These are phyloP conservation scores for Annulohypoxylon stygium DNA, from an alignment of 495 filamentous ascomycete genomes.

Conservation along the genomic window DNA sequence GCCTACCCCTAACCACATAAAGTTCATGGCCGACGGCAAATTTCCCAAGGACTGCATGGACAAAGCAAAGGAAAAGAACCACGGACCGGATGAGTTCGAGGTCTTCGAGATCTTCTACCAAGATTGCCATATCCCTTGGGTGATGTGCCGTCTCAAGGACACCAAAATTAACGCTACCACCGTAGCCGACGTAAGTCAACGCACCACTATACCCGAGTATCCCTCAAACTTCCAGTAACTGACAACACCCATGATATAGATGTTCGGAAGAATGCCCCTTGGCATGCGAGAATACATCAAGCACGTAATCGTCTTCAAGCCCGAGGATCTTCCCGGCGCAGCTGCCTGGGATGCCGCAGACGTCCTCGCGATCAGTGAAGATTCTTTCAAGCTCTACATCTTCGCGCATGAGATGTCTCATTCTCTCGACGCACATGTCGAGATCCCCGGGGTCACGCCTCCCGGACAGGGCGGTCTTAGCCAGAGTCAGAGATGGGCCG, in stretches of 20 bases:
- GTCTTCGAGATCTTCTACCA: slow-evolving; percentile 51
- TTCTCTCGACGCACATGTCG: slow-evolving; percentile 46
- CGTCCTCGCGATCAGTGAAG: slow-evolving; percentile 13
- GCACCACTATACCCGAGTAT: not conserved
- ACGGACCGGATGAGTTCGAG: slow-evolving; percentile 38
- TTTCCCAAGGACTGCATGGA: slow-evolving; percentile 17
- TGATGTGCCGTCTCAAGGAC: slow-evolving; percentile 52
- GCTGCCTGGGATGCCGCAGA: slow-evolving; percentile 20
- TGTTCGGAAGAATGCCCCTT: slow-evolving; percentile 53
- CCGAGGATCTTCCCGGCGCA: slow-evolving; percentile 7
- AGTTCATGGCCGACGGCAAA: not conserved
- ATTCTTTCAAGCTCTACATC: slow-evolving; percentile 18
- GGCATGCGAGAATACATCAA: slow-evolving; percentile 48
- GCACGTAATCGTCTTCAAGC: slow-evolving; percentile 38
- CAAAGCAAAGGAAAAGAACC: not conserved
- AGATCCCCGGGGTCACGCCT: not conserved
- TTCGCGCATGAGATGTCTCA: slow-evolving; percentile 51
- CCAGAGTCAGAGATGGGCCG: slow-evolving; percentile 44
- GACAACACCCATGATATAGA: not conserved
- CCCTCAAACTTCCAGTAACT: not conserved
- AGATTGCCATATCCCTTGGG: slow-evolving; percentile 51
- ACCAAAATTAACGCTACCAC: slow-evolving; percentile 39
- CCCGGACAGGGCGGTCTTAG: slow-evolving; percentile 36
- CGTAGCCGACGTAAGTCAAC: slow-evolving; percentile 24
- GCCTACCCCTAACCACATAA: not conserved